These are phyloP conservation scores for Fusarium sp. DNA, from an alignment of 2,329 filamentous ascomycete genomes.

Conservation along the genomic window DNA sequence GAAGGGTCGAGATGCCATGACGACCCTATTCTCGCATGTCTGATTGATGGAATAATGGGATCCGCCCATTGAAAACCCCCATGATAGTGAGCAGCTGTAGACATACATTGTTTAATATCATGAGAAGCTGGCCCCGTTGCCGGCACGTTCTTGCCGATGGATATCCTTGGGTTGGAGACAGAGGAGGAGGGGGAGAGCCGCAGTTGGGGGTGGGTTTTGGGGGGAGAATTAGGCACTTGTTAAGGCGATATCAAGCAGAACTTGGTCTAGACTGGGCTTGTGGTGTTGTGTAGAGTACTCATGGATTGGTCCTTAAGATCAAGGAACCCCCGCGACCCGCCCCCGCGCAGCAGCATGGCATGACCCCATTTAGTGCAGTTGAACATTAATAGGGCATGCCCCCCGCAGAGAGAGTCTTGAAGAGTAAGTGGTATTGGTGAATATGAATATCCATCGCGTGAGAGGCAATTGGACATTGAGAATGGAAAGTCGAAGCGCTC, in stretches of 20 bases:
- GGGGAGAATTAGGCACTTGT: slow-evolving; percentile 9
- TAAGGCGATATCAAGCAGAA: slow-evolving; percentile 6
- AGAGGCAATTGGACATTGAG: not conserved
- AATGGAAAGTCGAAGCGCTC: not conserved
- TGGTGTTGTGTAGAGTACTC: not conserved
- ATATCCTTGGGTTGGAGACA: slow-evolving; percentile 14
- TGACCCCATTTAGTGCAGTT: slow-evolving; percentile 3
- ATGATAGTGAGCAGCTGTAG: slow-evolving; percentile 14
- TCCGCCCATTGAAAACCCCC: slow-evolving; percentile 37
- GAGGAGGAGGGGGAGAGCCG: slow-evolving; percentile 12
- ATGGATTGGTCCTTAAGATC: slow-evolving; percentile 7
- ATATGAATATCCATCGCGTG: not conserved
- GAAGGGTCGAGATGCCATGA: slow-evolving; percentile 39
- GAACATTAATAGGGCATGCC: not conserved
- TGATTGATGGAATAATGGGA: slow-evolving; percentile 46
- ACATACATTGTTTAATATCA: slow-evolving; percentile 26
- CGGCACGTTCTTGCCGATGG: slow-evolving; percentile 33
- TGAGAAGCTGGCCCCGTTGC: slow-evolving; percentile 27
- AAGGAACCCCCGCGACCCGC: slow-evolving; percentile 20
- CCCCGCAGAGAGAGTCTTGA: slow-evolving; percentile 12
- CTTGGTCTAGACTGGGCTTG: not conserved
- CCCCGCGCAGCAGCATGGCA: slow-evolving; percentile 24
- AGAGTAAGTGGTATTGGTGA: slow-evolving; percentile 4
- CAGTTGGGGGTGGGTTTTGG: slow-evolving; percentile 35
- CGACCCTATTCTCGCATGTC: slow-evolving; percentile 9